These are phyloP conservation scores for Cryphonectria carpinicola DNA, from an alignment of 2,329 filamentous ascomycete species.

Conservation along the genomic window DNA sequence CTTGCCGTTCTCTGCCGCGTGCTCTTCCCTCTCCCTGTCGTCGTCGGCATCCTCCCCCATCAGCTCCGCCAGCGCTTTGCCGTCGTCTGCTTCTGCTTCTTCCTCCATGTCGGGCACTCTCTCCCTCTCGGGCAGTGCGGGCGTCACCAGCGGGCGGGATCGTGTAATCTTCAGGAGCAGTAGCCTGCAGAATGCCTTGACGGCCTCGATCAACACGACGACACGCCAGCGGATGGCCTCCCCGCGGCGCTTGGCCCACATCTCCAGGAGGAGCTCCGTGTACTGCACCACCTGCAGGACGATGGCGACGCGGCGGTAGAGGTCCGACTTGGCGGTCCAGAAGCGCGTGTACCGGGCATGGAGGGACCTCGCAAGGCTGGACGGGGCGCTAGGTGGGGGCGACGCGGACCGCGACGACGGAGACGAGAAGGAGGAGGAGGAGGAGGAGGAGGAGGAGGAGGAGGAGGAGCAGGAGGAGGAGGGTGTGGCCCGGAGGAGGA, in stretches of 20 bases:
- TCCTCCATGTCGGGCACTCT: constrained; percentile 66
- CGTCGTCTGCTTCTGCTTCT: constrained; percentile 50
- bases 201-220: constrained; percentile 79
- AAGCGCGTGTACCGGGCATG: constrained; percentile 70
- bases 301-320: constrained; percentile 82
- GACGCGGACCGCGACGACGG: constrained; percentile 41
- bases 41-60: constrained; percentile 53
- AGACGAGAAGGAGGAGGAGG: constrained; percentile 41
- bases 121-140: constrained; percentile 84
- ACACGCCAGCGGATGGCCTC: constrained; percentile 85
- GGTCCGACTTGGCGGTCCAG: constrained; percentile 64
- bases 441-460: constrained; percentile 77
- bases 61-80: constrained; percentile 45
- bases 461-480: constrained; percentile 54
- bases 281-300: constrained; percentile 90
- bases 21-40: constrained; percentile 51
- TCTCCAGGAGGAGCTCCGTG: constrained; percentile 95
- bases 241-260: constrained; percentile 86
- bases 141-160: constrained; percentile 79
- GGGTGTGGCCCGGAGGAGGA: constrained; percentile 64
- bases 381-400: constrained; percentile 58
- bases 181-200: constrained; percentile 85
- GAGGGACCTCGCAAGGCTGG: constrained; percentile 58
- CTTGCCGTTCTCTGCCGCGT: constrained; percentile 56
- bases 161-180: constrained; percentile 82